A percentile compares a stretch with the other conserved stretches of the same genome.
Conservation (phyloP, 257 asterid genomes). For the Nicotiana noctiflora region DNA sequence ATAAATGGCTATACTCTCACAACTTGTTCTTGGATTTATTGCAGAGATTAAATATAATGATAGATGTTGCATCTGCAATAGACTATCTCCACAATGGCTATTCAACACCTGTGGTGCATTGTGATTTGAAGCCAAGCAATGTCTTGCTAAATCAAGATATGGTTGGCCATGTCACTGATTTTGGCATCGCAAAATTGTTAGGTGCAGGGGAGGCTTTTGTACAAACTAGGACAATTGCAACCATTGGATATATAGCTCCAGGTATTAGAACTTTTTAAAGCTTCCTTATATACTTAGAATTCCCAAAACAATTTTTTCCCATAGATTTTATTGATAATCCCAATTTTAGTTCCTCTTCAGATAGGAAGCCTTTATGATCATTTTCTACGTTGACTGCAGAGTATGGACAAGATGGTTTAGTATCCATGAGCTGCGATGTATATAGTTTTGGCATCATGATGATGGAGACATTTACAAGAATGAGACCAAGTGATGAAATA, state of each 20-base stretch:
- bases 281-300: background rate
- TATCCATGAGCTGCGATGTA: background rate
- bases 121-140: background rate
- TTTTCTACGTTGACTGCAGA: background rate
- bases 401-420: background rate
- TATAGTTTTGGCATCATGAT: background rate
- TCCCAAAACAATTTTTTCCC: background rate
- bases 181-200: background rate
- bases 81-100: background rate
- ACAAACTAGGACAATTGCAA: background rate
- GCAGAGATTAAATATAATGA: background rate
- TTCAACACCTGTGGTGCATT: background rate
- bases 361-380: background rate
- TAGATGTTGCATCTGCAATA: background rate
- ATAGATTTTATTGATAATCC: background rate
- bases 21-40: background rate
- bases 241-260: conserved; percentile 1
- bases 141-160: background rate
- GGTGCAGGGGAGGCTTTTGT: background rate
- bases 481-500: background rate
- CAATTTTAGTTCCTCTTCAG: background rate
- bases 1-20: background rate
- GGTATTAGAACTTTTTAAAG: background rate
- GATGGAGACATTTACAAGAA: background rate
- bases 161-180: conserved; percentile 3